phyloP scores from a whole-genome alignment of 768 basidiomycete genomes.

The Pholiota molesta region DNA sequence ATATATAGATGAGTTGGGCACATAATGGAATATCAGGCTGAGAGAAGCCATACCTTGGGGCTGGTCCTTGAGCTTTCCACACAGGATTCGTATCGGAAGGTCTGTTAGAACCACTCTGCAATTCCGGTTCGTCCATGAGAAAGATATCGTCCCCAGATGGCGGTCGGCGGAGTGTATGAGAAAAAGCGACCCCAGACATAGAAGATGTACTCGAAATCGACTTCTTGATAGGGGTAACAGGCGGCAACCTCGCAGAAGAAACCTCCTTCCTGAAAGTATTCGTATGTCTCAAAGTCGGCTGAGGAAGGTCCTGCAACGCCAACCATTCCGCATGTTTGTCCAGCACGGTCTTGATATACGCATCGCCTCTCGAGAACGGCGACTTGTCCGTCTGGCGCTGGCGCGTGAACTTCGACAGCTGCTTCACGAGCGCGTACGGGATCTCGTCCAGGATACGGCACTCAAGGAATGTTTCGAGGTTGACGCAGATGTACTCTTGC shows the following conservation, averaged over 20 bases:
- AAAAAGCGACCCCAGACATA: slow-evolving; percentile 16
- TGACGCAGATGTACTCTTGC: slow-evolving; percentile 78
- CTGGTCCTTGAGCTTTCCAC: slow-evolving; percentile 51
- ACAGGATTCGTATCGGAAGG: slow-evolving; percentile 25
- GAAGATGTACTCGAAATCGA: slow-evolving; percentile 26
- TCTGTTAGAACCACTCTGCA: slow-evolving; percentile 23
- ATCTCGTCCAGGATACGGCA: slow-evolving; percentile 79
- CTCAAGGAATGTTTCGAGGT: slow-evolving; percentile 88
- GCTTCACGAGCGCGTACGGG: slow-evolving; percentile 61
- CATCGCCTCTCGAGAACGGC: slow-evolving; percentile 62
- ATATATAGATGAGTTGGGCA: slow-evolving; percentile 6
- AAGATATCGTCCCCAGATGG: slow-evolving; percentile 73
- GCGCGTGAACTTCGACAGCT: slow-evolving; percentile 62
- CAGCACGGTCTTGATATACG: slow-evolving; percentile 56
- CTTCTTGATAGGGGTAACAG: neutral
- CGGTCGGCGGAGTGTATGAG: slow-evolving; percentile 28
- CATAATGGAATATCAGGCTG: slow-evolving; percentile 3
- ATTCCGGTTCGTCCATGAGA: slow-evolving; percentile 78
- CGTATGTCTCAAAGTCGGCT: slow-evolving; percentile 44
- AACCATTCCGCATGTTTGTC: slow-evolving; percentile 74
- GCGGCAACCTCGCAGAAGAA: slow-evolving; percentile 16
- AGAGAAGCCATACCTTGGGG: slow-evolving; percentile 48
- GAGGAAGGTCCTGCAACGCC: slow-evolving; percentile 66
- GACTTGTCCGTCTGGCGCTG: slow-evolving; percentile 65
- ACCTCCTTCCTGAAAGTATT: slow-evolving; percentile 18